Evolutionary conservation across 1,139 yeast species (phyloP), one percentile per base, ranked within the genome.

Genomic region (Sugiyamaella paludigena): DNA sequence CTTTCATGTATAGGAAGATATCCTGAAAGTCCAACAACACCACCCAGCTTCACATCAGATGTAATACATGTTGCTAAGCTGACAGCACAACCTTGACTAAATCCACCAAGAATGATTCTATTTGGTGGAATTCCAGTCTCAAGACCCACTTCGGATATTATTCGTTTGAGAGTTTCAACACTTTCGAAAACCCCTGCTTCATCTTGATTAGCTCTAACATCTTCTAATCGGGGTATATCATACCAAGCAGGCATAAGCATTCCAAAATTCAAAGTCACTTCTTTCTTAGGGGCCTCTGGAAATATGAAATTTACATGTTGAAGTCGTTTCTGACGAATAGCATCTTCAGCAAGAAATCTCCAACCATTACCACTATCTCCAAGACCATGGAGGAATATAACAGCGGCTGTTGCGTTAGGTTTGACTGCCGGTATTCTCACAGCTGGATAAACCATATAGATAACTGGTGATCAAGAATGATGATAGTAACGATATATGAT

Each of bases 301-400:
- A 92, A 87, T 13, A 91, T 77, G 61, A 85, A 89, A 59, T 83
- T 83, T 57, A 88, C 80, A 51, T 80, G 78, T 35, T 78, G 78
- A 46, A 80, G 75, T 15, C 74, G 72, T 12, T 75, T 69, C 16
- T 57, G 56, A 27, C 64, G 60, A 29, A 52, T 48, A 37, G 79
- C 68, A 40, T 70, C 73, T 40, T 67, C 74, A 46, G 69, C 75
- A 36, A 92, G 70, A 74, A 87, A 87, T 34, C 80, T 73, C 97
- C 97, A 92, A 1, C 98, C 98, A 28, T 77, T 74, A 7, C 96
- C 97, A 1, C 86, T 67, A 64, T 91, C 98, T 8, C 98, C 98
- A 15, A 92, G 74, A 0, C 98, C 98, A 63, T 92, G 98, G 48
- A 88, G 63, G 55, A 92, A 79, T 29, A 92, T 87, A 29, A 91